Evolutionary conservation across 1,139 yeast genomes (phyloP).

Genomic region (Hanseniaspora uvarum): DNA sequence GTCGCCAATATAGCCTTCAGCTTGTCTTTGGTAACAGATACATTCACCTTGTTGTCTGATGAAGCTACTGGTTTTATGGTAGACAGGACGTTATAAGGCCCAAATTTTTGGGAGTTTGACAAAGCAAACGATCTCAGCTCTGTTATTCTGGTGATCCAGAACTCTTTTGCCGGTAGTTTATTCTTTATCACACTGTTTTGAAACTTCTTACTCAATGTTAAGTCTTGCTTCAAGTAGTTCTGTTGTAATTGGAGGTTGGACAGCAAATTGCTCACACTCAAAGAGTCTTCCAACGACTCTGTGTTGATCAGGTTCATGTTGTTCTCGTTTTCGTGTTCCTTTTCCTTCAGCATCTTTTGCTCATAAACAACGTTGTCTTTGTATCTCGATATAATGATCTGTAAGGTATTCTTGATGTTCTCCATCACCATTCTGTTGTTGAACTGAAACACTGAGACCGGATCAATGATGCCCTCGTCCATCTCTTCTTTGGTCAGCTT

Average conservation of each 20-base stretch:
- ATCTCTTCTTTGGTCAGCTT: conserved; percentile 30
- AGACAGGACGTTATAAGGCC: conserved; percentile 87
- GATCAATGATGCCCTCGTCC: conserved; percentile 29
- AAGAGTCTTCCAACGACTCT: conserved; percentile 34
- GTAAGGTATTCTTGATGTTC: conserved; percentile 57
- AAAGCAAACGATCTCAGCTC: conserved; percentile 76
- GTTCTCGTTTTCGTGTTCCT: conserved; percentile 22
- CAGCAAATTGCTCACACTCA: conserved; percentile 44
- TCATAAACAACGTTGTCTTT: conserved; percentile 40
- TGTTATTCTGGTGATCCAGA: conserved; percentile 80
- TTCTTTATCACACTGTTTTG: conserved; percentile 79
- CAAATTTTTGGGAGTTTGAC: conserved; percentile 71
- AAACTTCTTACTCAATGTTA: conserved; percentile 61
- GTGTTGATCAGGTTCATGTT: conserved; percentile 32
- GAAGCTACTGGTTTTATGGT: conserved; percentile 90
- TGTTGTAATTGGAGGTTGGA: conserved; percentile 72
- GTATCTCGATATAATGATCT: conserved; percentile 60
- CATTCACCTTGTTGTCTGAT: conserved; percentile 81
- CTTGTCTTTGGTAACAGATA: conserved; percentile 80
- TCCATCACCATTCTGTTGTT: conserved; percentile 68
- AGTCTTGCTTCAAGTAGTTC: conserved; percentile 58
- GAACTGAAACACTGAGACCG: conserved; percentile 47
- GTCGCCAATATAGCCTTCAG: conserved; percentile 85
- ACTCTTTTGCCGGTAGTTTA: conserved; percentile 67
- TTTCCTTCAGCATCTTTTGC: conserved; percentile 25